Percentiles rank a stretch among this genome's conserved stretches.
Conservation (phyloP, 2,329 filamentous ascomycete genomes). For the Aureobasidium lini region DNA sequence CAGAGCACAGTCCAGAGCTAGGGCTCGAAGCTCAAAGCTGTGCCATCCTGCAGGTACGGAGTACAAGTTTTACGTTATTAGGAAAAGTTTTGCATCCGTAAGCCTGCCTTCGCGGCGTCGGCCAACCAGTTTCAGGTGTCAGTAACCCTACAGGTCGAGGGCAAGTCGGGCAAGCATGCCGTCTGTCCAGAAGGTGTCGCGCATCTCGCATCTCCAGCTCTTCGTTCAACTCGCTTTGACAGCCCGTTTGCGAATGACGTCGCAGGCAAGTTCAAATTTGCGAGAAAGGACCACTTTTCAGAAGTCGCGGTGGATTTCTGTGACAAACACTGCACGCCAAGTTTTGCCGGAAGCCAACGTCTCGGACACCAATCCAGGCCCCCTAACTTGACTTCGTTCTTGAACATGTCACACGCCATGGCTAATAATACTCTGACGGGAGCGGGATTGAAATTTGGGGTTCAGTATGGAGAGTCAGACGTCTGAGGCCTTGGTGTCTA, state of each 20-base stretch:
- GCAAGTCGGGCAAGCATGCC: background rate
- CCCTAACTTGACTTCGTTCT: background rate
- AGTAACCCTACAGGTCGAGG: background rate
- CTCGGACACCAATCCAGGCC: background rate
- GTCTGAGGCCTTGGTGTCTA: too few species aligned
- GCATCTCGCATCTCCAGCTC: background rate
- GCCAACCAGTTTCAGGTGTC: background rate
- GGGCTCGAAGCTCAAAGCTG: background rate
- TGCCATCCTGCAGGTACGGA: background rate
- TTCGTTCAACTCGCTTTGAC: background rate
- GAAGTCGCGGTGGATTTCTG: background rate
- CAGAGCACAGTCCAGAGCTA: background rate
- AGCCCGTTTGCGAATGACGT: background rate
- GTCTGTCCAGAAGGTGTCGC: background rate
- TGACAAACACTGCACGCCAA: slow-evolving; percentile 1
- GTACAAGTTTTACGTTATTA: background rate
- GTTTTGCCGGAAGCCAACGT: background rate
- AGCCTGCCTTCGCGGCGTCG: background rate
- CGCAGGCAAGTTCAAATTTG: background rate
- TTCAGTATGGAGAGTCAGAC: too few species aligned
- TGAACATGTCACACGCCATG: background rate
- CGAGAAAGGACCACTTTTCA: background rate
- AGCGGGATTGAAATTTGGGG: too few species aligned
- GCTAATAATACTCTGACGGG: background rate
- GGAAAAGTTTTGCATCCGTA: background rate